Conservation (phyloP, 768 basidiomycete species). For the Hypholoma sublateritium region DNA sequence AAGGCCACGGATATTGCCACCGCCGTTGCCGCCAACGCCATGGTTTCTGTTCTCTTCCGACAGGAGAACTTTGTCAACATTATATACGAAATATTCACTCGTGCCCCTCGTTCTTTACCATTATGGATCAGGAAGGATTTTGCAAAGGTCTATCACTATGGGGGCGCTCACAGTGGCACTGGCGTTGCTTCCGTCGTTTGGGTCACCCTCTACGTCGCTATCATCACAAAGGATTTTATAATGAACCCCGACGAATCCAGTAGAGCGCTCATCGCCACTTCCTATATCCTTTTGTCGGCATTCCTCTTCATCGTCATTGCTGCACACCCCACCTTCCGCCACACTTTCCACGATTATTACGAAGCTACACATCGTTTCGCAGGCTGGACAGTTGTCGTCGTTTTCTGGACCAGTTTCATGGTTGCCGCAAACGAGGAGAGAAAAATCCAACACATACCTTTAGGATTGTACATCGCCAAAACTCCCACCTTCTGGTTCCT, state of each 20-base stretch:
- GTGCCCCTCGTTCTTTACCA: slow-evolving; percentile 35
- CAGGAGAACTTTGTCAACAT: slow-evolving; percentile 55
- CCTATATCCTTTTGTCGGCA: slow-evolving; percentile 45
- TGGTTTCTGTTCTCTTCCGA: slow-evolving; percentile 39
- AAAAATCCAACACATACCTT: slow-evolving; percentile 28
- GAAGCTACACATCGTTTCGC: slow-evolving; percentile 53
- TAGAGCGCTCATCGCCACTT: slow-evolving; percentile 30
- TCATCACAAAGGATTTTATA: slow-evolving; percentile 37
- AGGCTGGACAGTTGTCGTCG: slow-evolving; percentile 47
- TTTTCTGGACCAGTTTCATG: slow-evolving; percentile 46
- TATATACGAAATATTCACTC: slow-evolving; percentile 44
- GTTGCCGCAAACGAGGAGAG: slow-evolving; percentile 32
- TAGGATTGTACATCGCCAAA: slow-evolving; percentile 44
- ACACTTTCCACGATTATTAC: slow-evolving; percentile 49
- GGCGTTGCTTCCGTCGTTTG: slow-evolving; percentile 50
- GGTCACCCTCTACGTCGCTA: slow-evolving; percentile 46
- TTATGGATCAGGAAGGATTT: slow-evolving; percentile 42
- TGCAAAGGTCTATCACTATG: slow-evolving; percentile 53
- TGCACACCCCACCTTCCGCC: slow-evolving; percentile 46
- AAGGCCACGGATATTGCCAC: slow-evolving; percentile 36
- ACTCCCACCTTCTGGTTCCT: slow-evolving; percentile 49
- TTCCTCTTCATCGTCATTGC: slow-evolving; percentile 45
- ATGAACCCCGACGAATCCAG: slow-evolving; percentile 22
- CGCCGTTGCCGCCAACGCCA: slow-evolving; percentile 41
- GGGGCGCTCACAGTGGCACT: slow-evolving; percentile 55